Conservation (phyloP, 441 rosid genomes). For the Pelargonium cotyledonis region DNA sequence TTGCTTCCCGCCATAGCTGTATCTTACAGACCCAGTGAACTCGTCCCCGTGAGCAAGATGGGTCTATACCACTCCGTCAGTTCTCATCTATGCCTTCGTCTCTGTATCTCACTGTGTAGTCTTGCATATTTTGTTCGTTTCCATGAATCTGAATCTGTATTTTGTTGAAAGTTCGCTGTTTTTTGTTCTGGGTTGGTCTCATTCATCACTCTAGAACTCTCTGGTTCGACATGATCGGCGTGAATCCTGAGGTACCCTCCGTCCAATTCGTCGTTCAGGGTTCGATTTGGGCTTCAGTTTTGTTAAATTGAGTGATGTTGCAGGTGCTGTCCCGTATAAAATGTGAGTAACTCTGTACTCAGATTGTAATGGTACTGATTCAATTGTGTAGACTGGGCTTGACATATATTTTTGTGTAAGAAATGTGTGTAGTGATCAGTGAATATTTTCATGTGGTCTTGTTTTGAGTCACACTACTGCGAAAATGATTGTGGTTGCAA, state of each 20-base stretch:
- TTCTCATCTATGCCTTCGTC: slow-evolving; percentile 20
- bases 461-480: no score
- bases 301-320: neutral
- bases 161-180: neutral
- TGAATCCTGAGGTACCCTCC: slow-evolving; percentile 74
- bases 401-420: no score
- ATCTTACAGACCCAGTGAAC: slow-evolving; percentile 85
- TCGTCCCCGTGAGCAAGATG: slow-evolving; percentile 91
- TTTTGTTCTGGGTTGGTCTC: no score
- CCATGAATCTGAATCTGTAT: neutral
- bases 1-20: slow-evolving; percentile 38
- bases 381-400: no score
- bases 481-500: neutral
- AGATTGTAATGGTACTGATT: neutral
- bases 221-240: slow-evolving; percentile 89
- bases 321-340: slow-evolving; percentile 92
- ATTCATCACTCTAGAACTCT: slow-evolving; percentile 67
- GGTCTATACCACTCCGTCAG: slow-evolving; percentile 87
- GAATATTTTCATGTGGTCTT: no score
- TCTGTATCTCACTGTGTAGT: neutral
- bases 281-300: neutral
- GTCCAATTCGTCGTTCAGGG: neutral
- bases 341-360: slow-evolving; percentile 41
- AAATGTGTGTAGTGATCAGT: no score
- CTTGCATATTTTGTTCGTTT: neutral